phyloP scores from a whole-genome alignment of 164 flowering plant species.

The Vitis cinerea region DNA sequence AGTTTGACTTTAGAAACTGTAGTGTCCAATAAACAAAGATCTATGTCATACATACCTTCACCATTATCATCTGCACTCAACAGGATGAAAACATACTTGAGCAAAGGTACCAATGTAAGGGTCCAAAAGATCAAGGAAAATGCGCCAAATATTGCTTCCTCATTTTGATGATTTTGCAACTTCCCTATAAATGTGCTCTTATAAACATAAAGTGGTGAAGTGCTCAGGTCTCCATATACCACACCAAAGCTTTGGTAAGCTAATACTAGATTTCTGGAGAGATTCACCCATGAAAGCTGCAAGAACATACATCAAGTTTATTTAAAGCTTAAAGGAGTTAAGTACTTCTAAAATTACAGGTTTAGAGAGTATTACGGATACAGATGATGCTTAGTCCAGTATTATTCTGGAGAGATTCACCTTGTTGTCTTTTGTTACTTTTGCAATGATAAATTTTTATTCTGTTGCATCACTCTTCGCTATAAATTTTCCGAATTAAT shows the following conservation, averaged over 20 bases:
- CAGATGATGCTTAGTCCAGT: too few relatives aligned
- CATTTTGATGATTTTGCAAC: slow-evolving; percentile 37
- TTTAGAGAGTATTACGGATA: neutral
- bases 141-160: slow-evolving; percentile 64
- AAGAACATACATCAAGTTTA: slow-evolving; percentile 2
- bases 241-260: slow-evolving; percentile 76
- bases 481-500: too few relatives aligned
- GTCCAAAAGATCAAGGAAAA: slow-evolving; percentile 77
- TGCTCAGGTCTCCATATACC: slow-evolving; percentile 65
- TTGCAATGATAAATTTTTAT: too few relatives aligned
- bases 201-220: slow-evolving; percentile 66
- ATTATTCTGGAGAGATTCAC: neutral
- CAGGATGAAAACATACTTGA: slow-evolving; percentile 63
- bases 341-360: neutral
- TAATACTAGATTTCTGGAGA: slow-evolving; percentile 41
- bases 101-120: slow-evolving; percentile 64
- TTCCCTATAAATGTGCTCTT: slow-evolving; percentile 50
- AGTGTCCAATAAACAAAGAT: neutral
- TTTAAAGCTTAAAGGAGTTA: slow-evolving; percentile 1
- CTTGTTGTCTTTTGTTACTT: neutral
- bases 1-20: neutral
- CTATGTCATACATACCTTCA: slow-evolving; percentile 51
- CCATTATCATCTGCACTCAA: slow-evolving; percentile 81
- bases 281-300: slow-evolving; percentile 46
- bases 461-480: too few relatives aligned